A percentile compares a stretch with the other conserved stretches of the same genome.
phyloP scores from a whole-genome alignment of 345 rosid species.

The Arabidopsis arenosa region DNA sequence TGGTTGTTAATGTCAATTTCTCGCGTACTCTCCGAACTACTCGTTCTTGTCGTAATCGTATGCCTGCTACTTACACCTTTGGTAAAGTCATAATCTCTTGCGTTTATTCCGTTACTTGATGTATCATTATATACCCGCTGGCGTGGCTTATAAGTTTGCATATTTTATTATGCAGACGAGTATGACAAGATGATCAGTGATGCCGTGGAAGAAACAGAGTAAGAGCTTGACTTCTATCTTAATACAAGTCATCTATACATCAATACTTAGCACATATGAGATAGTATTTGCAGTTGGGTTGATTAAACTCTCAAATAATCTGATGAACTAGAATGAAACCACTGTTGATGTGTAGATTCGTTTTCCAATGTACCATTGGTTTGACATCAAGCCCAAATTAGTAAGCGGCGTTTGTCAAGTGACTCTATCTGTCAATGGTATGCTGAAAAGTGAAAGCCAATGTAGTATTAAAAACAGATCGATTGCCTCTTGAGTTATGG shows the following conservation, averaged over 20 bases:
- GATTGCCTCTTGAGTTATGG: neutral
- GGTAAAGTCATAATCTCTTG: conserved; percentile 53
- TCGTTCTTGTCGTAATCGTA: conserved; percentile 72
- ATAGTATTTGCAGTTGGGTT: neutral
- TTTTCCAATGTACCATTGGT: neutral
- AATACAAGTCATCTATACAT: conserved; percentile 13
- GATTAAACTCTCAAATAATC: neutral
- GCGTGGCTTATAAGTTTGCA: conserved; percentile 28
- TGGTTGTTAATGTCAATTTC: conserved; percentile 49
- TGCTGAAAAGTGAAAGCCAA: neutral
- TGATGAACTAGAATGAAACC: conserved; percentile 11
- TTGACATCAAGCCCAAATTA: neutral
- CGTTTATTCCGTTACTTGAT: conserved; percentile 15
- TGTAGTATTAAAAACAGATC: neutral
- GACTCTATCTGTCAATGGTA: neutral
- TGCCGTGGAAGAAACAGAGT: conserved; percentile 67
- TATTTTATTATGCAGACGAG: conserved; percentile 58
- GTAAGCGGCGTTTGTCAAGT: neutral
- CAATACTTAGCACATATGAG: conserved; percentile 7
- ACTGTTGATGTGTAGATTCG: neutral
- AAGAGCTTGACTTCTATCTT: conserved; percentile 48
- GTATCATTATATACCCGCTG: neutral
- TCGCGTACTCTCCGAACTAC: conserved; percentile 44
- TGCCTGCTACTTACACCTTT: conserved; percentile 67
- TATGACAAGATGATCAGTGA: conserved; percentile 75